Evolutionary conservation across 257 asterid species (phyloP), one percentile per base, ranked within the genome.

Genomic region (Gardenia jasminoides): DNA sequence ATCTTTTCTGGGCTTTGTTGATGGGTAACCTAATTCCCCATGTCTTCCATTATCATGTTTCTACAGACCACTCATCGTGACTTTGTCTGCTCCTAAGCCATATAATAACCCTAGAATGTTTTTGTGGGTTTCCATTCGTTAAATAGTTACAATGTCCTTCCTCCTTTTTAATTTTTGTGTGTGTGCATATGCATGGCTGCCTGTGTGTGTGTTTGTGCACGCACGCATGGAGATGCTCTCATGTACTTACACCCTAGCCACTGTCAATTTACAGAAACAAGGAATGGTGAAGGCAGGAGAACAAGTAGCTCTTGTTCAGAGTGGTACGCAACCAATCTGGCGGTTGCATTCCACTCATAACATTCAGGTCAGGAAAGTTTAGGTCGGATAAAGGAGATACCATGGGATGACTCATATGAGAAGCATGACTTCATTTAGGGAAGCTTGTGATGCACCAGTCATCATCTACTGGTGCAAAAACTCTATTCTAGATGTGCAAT

Each of bases 251-350:
- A 11, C 24, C 68, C 26, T 28, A 70, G 15, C 28, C 56, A 9
- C 82, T 19, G 61, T 59, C 67, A 50, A 79, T 74, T 64, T 71
- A 17, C 87, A 87, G 90, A 91, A 88, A 82, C 98, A 95, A 82
- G 98, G 97, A 82, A 88, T 92, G 98, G 96, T 95, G 86, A 93
- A 90, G 88, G 88, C 89, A 84, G 98, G 98, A 9, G 98, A 95
- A 83, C 91, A 90, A 77, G 94, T 95, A 59, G 98, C 99, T 66
- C 98, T 95, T 69, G 97, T 95, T 73, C 98, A 95, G 88, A 93
- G 98, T 52, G 99, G 99, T 64, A 87, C 82, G 67, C 97, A 95
- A 74, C 99, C 87, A 12, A 88, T 88, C 78, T 85, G 91, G 98
- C 87, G 96, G 81, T 89, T 85, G 85, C 93, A 93, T 58, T 92